Evolutionary conservation across 2,329 filamentous ascomycete species (phyloP), one percentile per base, ranked within the genome.

Genomic region (Huntiella decipiens): DNA sequence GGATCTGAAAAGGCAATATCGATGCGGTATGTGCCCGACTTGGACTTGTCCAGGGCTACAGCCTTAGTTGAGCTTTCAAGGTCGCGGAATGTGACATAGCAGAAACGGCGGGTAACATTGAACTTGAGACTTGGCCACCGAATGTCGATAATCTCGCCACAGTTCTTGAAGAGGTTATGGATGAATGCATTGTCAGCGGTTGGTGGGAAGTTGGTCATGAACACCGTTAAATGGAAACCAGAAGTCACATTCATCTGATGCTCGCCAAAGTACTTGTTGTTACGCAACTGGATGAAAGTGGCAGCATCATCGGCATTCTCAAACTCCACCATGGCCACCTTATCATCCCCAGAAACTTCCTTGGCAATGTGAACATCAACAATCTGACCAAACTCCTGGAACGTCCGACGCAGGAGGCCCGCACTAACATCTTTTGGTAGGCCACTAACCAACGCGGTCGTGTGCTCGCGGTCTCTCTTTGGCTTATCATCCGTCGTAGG

Each of bases 121-220:
- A 73, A 86, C 58, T 92, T 92, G 44, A 98, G 72, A 47, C 85
- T 94, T 2, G 91, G 91, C 63, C 91, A 91, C 16, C 91, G 79
- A 44, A 96, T 71, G 55, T 79, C 83, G 46, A 93, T 68, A 46
- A 98, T 78, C 38, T 88, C 76, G 38, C 91, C 91, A 55, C 79
- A 88, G 48, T 74, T 67, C 50, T 71, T 68, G 61, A 88, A 88
- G 3, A 88, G 61, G 33, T 73, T 60, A 36, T 73, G 73, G 16
- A 91, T 70, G 54, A 74, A 83, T 2, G 64, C 60, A 53, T 87
- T 80, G 55, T 87, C 81, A 7, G 80, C 79, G 15, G 72, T 67
- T 1, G 82, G 74, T 2, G 87, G 85, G 56, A 87, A 98, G 57
- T 98, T 98, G 38, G 87, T 79, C 32, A 96, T 76, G 57, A 82